phyloP scores from a whole-genome alignment of 495 filamentous ascomycete species.

The Penicillium silybi region DNA sequence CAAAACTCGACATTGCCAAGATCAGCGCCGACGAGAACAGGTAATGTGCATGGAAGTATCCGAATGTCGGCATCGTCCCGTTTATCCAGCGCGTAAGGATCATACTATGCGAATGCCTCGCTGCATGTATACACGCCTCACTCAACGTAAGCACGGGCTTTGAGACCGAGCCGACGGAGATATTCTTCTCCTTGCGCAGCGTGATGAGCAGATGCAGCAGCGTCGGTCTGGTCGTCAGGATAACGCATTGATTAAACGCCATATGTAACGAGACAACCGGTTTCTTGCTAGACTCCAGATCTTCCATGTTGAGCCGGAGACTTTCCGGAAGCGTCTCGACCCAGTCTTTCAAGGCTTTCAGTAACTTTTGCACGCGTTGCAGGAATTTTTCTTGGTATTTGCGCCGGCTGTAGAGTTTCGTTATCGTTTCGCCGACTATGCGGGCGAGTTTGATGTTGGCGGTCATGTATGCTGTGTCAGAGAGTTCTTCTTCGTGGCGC shows the following conservation, averaged over 20 bases:
- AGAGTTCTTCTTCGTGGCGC: conserved; percentile 41
- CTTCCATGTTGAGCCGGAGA: conserved; percentile 36
- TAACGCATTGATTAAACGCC: conserved; percentile 43
- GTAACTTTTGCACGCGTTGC: conserved; percentile 39
- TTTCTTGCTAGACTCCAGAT: conserved; percentile 37
- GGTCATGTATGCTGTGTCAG: conserved; percentile 37
- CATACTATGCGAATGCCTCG: conserved; percentile 40
- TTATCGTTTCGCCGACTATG: conserved; percentile 42
- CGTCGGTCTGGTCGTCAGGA: conserved; percentile 40
- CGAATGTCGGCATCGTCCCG: conserved; percentile 42
- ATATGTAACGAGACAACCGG: conserved; percentile 38
- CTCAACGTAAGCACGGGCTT: conserved; percentile 39
- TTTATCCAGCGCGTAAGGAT: conserved; percentile 44
- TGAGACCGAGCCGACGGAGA: conserved; percentile 20
- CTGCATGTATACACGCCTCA: conserved; percentile 45
- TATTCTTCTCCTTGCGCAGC: conserved; percentile 19
- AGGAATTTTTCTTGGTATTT: conserved; percentile 44
- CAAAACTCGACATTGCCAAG: conserved; percentile 42
- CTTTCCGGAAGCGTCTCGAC: conserved; percentile 41
- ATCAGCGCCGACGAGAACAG: conserved; percentile 42
- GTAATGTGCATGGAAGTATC: conserved; percentile 46
- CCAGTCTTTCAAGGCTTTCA: conserved; percentile 45
- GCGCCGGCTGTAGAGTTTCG: conserved; percentile 39
- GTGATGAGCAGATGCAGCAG: conserved; percentile 41
- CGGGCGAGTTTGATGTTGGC: conserved; percentile 41